These are phyloP conservation scores for Leccinum incarnatum DNA, from an alignment of 768 basidiomycete species.

Conservation along the genomic window DNA sequence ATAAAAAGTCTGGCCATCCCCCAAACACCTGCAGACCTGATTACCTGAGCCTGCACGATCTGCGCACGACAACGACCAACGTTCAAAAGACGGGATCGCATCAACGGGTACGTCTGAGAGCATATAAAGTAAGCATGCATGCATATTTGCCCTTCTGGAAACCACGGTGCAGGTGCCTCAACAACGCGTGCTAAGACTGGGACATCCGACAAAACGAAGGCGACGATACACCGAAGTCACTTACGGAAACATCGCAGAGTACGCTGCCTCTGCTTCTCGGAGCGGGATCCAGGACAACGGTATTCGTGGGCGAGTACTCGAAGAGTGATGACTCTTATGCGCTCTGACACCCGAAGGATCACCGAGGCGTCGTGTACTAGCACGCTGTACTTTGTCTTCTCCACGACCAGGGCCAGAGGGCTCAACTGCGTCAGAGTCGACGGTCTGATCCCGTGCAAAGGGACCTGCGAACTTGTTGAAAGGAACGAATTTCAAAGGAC, in stretches of 20 bases:
- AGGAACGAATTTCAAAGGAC: slow-evolving; percentile 29
- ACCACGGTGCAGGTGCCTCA: not conserved
- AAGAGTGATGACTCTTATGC: not conserved
- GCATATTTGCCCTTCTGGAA: not conserved
- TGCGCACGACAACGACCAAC: not conserved
- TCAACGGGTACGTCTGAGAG: not conserved
- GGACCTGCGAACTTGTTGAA: slow-evolving; percentile 19
- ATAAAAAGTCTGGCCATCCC: not conserved
- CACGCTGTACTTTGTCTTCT: not conserved
- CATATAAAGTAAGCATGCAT: not conserved
- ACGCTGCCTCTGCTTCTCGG: slow-evolving; percentile 28
- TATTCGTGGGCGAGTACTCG: slow-evolving; percentile 1
- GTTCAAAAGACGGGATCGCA: not conserved
- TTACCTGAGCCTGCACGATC: not conserved
- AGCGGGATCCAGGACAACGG: slow-evolving; percentile 27
- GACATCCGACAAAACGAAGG: slow-evolving; percentile 5
- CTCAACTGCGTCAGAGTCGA: not conserved
- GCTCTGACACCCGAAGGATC: not conserved
- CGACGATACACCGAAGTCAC: not conserved
- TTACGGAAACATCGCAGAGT: slow-evolving; percentile 28
- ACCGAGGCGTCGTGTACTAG: not conserved
- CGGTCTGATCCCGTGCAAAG: not conserved
- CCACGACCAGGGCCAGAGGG: not conserved
- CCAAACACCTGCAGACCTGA: not conserved
- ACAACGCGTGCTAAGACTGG: not conserved